Evolutionary conservation across 2,329 filamentous ascomycete genomes (phyloP).

Genomic region (Neonectria punicea): DNA sequence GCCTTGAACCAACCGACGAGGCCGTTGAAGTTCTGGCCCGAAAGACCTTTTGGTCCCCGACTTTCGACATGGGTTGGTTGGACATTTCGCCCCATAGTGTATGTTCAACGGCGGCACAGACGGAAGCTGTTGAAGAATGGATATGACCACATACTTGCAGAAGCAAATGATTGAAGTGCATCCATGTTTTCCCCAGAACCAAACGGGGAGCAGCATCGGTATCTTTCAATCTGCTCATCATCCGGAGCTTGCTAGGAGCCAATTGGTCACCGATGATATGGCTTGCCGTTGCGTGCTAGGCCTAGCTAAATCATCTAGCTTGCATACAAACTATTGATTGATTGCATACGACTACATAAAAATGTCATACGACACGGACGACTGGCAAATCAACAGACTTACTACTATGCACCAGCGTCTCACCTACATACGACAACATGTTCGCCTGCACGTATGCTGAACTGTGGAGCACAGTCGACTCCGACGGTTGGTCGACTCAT

Average conservation of each 20-base stretch:
- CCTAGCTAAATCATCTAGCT: not conserved
- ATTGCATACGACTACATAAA: not conserved
- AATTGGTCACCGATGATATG: not conserved
- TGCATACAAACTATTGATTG: not conserved
- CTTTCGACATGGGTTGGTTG: not conserved
- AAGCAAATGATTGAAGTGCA: not conserved
- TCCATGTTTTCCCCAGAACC: not conserved
- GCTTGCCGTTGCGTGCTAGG: not conserved
- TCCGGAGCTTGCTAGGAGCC: not conserved
- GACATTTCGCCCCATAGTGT: not conserved
- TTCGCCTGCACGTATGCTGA: not conserved
- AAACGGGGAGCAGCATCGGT: not conserved
- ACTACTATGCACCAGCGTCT: not conserved
- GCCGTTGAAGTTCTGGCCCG: not conserved
- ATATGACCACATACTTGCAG: not conserved
- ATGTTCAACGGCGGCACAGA: not conserved
- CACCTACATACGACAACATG: not conserved
- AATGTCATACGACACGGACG: not conserved
- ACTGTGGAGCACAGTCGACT: not conserved
- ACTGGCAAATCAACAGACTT: not conserved
- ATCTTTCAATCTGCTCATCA: not conserved
- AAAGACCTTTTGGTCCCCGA: not conserved
- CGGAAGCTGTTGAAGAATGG: not conserved
- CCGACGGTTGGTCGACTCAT: not conserved
- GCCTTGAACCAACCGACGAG: not conserved